Conservation (phyloP, 805 yeast genomes). For the Wickerhamiella allomyrinae region DNA sequence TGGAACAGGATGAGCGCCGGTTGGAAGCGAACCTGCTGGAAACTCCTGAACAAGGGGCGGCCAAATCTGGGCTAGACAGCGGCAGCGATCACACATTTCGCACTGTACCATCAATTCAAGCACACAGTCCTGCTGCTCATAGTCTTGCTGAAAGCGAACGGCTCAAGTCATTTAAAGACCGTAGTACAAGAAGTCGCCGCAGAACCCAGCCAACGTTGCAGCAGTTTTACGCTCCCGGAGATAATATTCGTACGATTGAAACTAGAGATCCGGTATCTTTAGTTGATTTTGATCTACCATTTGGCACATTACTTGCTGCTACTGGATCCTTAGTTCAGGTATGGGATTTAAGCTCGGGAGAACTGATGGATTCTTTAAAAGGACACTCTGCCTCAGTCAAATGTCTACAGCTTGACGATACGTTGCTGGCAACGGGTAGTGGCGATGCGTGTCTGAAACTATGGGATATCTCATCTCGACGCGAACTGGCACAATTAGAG, state of each 20-base stretch:
- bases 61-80: no score
- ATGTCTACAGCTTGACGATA: slow-evolving; percentile 44
- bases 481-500: slow-evolving; percentile 7
- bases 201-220: slow-evolving; percentile 50
- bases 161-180: background rate
- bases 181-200: slow-evolving; percentile 19
- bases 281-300: slow-evolving; percentile 59
- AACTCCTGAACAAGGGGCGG: background rate
- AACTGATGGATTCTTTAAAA: slow-evolving; percentile 35
- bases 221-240: slow-evolving; percentile 48
- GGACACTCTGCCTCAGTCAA: slow-evolving; percentile 50
- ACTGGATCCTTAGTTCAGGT: slow-evolving; percentile 64
- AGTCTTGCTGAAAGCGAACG: background rate
- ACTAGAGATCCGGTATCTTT: slow-evolving; percentile 43
- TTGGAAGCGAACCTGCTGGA: slow-evolving; percentile 28
- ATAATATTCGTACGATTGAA: slow-evolving; percentile 34
- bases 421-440: slow-evolving; percentile 40
- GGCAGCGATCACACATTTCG: no score
- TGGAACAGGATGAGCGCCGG: slow-evolving; percentile 47
- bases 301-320: slow-evolving; percentile 65
- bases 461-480: slow-evolving; percentile 36
- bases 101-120: no score
- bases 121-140: slow-evolving; percentile 1
- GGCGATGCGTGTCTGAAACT: slow-evolving; percentile 47
- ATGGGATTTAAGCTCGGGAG: slow-evolving; percentile 61